Base-by-base conservation (phyloP, 805 yeast species). In the Yamadazyma sp. region DNA sequence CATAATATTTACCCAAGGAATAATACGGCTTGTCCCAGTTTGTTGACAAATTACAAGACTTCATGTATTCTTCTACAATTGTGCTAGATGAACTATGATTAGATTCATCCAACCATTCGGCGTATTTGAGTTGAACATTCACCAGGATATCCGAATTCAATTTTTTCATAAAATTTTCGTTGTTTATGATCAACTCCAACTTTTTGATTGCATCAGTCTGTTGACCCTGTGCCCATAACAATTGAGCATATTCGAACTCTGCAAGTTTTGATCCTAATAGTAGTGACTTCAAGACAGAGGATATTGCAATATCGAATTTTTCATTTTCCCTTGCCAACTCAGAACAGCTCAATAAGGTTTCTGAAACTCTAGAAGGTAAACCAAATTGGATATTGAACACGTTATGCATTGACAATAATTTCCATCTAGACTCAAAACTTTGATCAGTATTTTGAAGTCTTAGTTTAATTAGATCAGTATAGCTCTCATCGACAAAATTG, bases 211-310 rank as follows among this genome's bases (percentile, higher is more conserved):
- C 98, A 46, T 87, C 82, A 16, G 88, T 75, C 40, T 78, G 86
- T 43, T 87, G 94, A 1, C 95, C 96, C 52, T 85, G 86, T 3
- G 79, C 82, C 97, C 98, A 91, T 25, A 87, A 58, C 7, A 93
- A 68, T 38, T 84, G 80, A 0, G 96, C 82, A 55, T 83, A 82
- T 53, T 88, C 95, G 25, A 83, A 58, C 39, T 80, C 82, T 5
- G 84, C 80, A 23, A 30, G 29, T 15, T 24, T 19, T 21, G 65
- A 60, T 13, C 58, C 48, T 7, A 61, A 42, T 2, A 65, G 59
- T 58, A 76, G 62, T 1, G 86, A 87, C 48, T 77, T 69, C 51
- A 84, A 72, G 15, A 83, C 73, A 7, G 80, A 70, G 14, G 79
- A 73, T 2, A 86, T 78, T 0, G 96, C 82, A 24, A 86, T 67